A percentile compares a stretch with the other conserved stretches of the same genome.
phyloP scores from a whole-genome alignment of 306 rosid genomes.

The Cyamopsis tetragonoloba region DNA sequence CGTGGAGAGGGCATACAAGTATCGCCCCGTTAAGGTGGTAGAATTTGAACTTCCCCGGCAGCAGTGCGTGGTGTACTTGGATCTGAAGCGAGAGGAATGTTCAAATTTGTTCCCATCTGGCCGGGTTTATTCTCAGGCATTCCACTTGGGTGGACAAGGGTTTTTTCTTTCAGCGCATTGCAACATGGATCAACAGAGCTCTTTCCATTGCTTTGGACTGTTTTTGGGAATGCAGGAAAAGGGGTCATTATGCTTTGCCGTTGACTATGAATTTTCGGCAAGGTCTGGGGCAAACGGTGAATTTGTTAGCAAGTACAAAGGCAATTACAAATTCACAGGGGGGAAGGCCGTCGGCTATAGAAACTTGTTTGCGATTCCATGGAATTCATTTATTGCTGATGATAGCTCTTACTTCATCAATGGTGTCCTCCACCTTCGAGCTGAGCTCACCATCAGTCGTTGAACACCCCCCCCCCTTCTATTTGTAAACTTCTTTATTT shows the following conservation, averaged over 20 bases:
- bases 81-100: constrained; percentile 91
- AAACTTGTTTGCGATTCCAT: constrained; percentile 78
- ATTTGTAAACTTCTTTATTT: constrained; percentile 9
- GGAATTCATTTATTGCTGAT: constrained; percentile 82
- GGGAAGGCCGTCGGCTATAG: constrained; percentile 98
- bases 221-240: constrained; percentile 98
- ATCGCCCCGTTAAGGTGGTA: constrained; percentile 96
- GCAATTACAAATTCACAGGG: constrained; percentile 91
- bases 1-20: constrained; percentile 90
- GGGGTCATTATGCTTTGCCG: constrained; percentile 87
- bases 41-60: constrained; percentile 91
- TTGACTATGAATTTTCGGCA: constrained; percentile 93
- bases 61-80: constrained; percentile 93
- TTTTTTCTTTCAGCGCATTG: constrained; percentile 97
- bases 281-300: constrained; percentile 79
- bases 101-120: constrained; percentile 75
- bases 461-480: constrained; percentile 28
- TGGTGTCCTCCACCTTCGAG: constrained; percentile 91
- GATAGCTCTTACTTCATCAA: constrained; percentile 84
- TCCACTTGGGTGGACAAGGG: constrained; percentile 97
- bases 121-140: constrained; percentile 96
- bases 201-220: constrained; percentile 93
- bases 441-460: constrained; percentile 82
- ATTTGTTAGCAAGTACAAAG: constrained; percentile 89
- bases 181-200: constrained; percentile 97